Conservation (phyloP, 352 stramenopile species). For the Phytopythium cucurbitacearum region DNA sequence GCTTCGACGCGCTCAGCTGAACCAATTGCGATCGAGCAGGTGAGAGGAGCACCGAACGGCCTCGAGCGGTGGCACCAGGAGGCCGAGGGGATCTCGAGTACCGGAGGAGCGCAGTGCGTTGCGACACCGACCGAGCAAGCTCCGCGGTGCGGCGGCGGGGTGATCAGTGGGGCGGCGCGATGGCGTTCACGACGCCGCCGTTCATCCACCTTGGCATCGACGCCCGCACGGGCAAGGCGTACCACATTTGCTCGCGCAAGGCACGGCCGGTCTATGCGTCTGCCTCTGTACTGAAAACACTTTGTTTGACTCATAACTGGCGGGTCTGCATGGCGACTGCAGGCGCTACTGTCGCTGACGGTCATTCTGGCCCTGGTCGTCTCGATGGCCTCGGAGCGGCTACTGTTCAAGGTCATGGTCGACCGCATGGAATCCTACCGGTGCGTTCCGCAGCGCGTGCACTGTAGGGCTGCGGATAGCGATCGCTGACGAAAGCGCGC, state of each 20-base stretch:
- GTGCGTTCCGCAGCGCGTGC: slow-evolving; percentile 17
- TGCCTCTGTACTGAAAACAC: background rate
- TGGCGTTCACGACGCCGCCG: slow-evolving; percentile 63
- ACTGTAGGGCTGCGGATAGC: background rate
- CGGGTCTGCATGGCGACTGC: background rate
- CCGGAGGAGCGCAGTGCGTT: background rate
- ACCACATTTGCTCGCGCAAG: slow-evolving; percentile 82
- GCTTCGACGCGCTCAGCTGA: too few species aligned
- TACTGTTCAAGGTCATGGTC: slow-evolving; percentile 88
- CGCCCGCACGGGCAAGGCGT: slow-evolving; percentile 78
- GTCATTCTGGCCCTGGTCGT: slow-evolving; percentile 73
- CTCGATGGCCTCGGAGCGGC: slow-evolving; percentile 75
- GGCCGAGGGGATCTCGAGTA: too few species aligned
- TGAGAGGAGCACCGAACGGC: too few species aligned
- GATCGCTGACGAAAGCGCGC: background rate
- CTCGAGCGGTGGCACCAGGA: too few species aligned
- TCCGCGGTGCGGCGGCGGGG: slow-evolving; percentile 1
- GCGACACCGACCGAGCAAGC: slow-evolving; percentile 1
- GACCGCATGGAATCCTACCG: slow-evolving; percentile 89
- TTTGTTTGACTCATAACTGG: background rate
- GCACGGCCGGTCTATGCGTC: slow-evolving; percentile 19
- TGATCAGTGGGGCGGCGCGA: slow-evolving; percentile 10
- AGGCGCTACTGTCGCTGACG: slow-evolving; percentile 76
- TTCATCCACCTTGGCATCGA: slow-evolving; percentile 84
- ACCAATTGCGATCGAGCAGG: too few species aligned